phyloP scores from a whole-genome alignment of 2,329 filamentous ascomycete genomes.

The Apiospora marii region DNA sequence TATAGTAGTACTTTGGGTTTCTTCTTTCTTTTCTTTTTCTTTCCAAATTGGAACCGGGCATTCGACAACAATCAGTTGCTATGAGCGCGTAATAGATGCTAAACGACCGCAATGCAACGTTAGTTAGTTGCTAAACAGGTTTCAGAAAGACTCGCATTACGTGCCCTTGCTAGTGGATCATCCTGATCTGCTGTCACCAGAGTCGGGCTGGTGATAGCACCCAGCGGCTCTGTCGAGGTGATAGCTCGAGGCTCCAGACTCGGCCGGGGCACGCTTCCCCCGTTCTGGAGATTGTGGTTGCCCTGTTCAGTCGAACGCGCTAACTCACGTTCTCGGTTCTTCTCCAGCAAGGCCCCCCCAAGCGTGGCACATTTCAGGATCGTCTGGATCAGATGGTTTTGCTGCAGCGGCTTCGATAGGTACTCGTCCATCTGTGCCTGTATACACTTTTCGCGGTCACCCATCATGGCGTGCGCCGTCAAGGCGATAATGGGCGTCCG shows the following conservation, averaged over 20 bases:
- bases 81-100: slow-evolving; percentile 44
- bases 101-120: slow-evolving; percentile 33
- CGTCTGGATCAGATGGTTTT: slow-evolving; percentile 96
- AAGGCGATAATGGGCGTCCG: slow-evolving; percentile 95
- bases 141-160: slow-evolving; percentile 56
- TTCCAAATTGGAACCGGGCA: slow-evolving; percentile 6
- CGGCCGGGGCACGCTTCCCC: slow-evolving; percentile 37
- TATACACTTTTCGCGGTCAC: slow-evolving; percentile 96
- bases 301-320: slow-evolving; percentile 59
- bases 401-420: slow-evolving; percentile 93
- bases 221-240: slow-evolving; percentile 71
- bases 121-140: slow-evolving; percentile 41
- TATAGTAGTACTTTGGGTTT: background rate
- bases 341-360: slow-evolving; percentile 81
- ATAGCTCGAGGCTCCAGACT: slow-evolving; percentile 65
- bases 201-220: slow-evolving; percentile 67
- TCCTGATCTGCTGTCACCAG: slow-evolving; percentile 66
- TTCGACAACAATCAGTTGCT: slow-evolving; percentile 38
- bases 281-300: slow-evolving; percentile 49
- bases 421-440: slow-evolving; percentile 99
- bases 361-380: slow-evolving; percentile 97
- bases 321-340: slow-evolving; percentile 70
- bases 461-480: slow-evolving; percentile 98
- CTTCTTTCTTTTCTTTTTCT: background rate
- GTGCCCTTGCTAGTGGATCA: slow-evolving; percentile 62